phyloP scores from a whole-genome alignment of 1,284 basidiomycete genomes.

The Moniliophthora roreri region DNA sequence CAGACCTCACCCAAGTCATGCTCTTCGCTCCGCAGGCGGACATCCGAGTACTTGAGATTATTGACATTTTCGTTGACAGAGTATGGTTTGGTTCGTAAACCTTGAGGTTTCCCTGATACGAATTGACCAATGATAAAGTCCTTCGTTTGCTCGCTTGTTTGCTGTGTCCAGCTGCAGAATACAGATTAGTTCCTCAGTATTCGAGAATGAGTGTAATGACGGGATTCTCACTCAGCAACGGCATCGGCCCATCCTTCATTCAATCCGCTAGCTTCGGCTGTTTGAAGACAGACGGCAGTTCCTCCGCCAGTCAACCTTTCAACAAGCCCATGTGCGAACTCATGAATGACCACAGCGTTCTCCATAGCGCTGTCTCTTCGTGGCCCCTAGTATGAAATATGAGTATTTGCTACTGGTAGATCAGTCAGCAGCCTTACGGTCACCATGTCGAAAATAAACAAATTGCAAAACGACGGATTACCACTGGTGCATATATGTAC shows the following conservation, averaged over 20 bases:
- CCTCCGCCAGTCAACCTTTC: conserved; percentile 43
- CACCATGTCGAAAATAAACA: conserved; percentile 39
- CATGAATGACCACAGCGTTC: conserved; percentile 37
- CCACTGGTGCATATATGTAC: conserved; percentile 20
- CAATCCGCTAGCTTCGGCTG: conserved; percentile 47
- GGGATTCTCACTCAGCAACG: conserved; percentile 39
- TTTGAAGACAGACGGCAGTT: conserved; percentile 51
- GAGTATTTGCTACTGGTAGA: neutral
- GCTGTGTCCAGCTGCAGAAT: conserved; percentile 34
- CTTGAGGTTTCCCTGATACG: conserved; percentile 26
- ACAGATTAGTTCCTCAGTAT: no score
- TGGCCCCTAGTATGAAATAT: conserved; percentile 11
- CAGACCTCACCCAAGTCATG: conserved; percentile 34
- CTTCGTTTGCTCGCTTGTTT: conserved; percentile 28
- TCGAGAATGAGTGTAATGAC: neutral
- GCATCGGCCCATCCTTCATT: conserved; percentile 59
- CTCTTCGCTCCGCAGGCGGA: conserved; percentile 36
- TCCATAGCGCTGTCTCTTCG: conserved; percentile 38
- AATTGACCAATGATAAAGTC: conserved; percentile 43
- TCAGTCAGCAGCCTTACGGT: conserved; percentile 21
- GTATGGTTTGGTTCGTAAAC: conserved; percentile 39
- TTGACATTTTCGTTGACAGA: conserved; percentile 38
- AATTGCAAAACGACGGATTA: conserved; percentile 25
- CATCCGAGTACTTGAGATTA: conserved; percentile 37
- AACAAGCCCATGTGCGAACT: conserved; percentile 38